Evolutionary conservation across 148 eudicot genomes (phyloP), one percentile per base, ranked within the genome.

Genomic region (Dianthus caryophyllus): DNA sequence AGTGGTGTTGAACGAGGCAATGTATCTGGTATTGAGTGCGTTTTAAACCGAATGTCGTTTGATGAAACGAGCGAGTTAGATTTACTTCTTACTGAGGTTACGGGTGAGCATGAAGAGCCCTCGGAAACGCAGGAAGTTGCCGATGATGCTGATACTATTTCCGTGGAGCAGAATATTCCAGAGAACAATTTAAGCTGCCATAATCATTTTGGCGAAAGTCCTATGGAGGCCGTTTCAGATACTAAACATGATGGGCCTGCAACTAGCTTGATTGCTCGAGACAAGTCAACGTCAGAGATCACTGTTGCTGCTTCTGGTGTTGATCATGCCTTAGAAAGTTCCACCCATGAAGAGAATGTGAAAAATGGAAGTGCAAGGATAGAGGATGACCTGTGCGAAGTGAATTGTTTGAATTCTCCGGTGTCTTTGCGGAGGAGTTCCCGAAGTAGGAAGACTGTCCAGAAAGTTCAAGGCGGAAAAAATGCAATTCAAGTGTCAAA

Each of bases 381-480:
- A 64, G 80, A 76, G 31, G 62, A 66, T 69, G 52, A 52, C 54
- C 9, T 16, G 14, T 50, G 52, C 39, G 78, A 73, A 33, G 39
- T 54, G 1, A 71, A 75, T 53, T 54, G 57, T 53, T 54, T 36
- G 17, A 58, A 64, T 18, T 52, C 52, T 53, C 43, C 70, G n/a
- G 64, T 53, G 43, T 55, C 81, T 69, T 52, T 75, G 59, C 61
- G 81, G 18, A 74, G 84, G 72, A 81, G 84, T 65, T 77, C 84
- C 6, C 74, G 81, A n/a, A 70, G 69, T 69, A 76, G 67, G 55
- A 80, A 76, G 48, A 65, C 63, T 26, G 68, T 61, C 17, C 80
- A 69, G 75, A 61, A 69, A 55, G 69, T 69, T 39, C 77, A 54
- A 31, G 53, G 54, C 3, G 71, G 46, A 25, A 73, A 67, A 38